A percentile compares a stretch with the other conserved stretches of the same genome.
phyloP scores from a whole-genome alignment of 441 rosid genomes.

The Bocquillonia castaneifolia region DNA sequence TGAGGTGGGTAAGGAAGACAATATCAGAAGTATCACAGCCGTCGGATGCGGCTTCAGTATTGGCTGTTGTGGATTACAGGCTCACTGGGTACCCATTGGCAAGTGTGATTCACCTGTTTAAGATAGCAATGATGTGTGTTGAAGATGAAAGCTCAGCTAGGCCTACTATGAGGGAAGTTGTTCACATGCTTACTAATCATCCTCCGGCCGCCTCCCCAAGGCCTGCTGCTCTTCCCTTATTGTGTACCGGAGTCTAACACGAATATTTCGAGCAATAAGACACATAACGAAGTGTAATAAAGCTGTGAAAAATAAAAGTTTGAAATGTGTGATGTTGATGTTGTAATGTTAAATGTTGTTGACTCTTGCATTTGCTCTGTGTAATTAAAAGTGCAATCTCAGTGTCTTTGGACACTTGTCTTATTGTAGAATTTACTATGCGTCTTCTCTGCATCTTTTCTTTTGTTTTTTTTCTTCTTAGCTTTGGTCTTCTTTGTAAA shows the following conservation, averaged over 20 bases:
- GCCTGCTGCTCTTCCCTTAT: conserved; percentile 38
- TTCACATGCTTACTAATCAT: conserved; percentile 63
- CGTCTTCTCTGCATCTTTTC: too few species aligned
- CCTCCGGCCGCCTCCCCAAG: conserved; percentile 36
- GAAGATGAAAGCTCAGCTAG: conserved; percentile 56
- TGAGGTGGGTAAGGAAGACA: conserved; percentile 76
- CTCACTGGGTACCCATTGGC: conserved; percentile 51
- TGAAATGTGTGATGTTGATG: not conserved
- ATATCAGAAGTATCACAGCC: conserved; percentile 58
- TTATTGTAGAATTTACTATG: too few species aligned
- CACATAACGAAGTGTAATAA: conserved; percentile 22
- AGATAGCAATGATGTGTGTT: conserved; percentile 72
- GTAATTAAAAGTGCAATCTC: not conserved
- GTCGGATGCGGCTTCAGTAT: conserved; percentile 50
- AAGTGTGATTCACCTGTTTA: conserved; percentile 58
- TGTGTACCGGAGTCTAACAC: not conserved
- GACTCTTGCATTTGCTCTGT: not conserved
- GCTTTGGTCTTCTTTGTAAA: too few species aligned
- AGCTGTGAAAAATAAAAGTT: conserved; percentile 3
- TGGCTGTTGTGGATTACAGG: conserved; percentile 61
- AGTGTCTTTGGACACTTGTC: not conserved
- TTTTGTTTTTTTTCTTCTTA: too few species aligned
- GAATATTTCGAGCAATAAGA: conserved; percentile 11
- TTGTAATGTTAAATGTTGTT: too few species aligned
- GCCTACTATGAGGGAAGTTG: conserved; percentile 92